phyloP scores from a whole-genome alignment of 441 rosid species.

The Manihot esculenta region DNA sequence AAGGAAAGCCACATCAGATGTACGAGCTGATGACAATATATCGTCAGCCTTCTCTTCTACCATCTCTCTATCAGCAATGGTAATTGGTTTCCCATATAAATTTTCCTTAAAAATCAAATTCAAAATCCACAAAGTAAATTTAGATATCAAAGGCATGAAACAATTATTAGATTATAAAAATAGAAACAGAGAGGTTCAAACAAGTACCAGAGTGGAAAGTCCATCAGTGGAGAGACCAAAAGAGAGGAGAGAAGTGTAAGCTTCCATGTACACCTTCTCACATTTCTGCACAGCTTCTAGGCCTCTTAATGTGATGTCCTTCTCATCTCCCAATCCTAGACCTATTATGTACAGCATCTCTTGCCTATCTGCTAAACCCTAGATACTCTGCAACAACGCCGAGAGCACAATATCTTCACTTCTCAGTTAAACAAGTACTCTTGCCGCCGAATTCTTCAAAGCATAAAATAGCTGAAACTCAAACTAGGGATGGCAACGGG shows the following conservation, averaged over 20 bases:
- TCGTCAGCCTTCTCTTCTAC: conserved; percentile 82
- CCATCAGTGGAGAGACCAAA: conserved; percentile 80
- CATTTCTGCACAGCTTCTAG: conserved; percentile 75
- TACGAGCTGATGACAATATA: conserved; percentile 54
- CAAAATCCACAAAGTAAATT: background rate
- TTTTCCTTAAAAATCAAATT: conserved; percentile 46
- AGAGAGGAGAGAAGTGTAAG: conserved; percentile 91
- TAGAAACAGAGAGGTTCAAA: background rate
- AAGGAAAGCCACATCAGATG: conserved; percentile 66
- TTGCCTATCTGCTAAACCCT: conserved; percentile 16
- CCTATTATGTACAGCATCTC: conserved; percentile 82
- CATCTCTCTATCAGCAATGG: conserved; percentile 87
- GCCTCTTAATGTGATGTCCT: conserved; percentile 78
- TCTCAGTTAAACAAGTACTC: background rate
- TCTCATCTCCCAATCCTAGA: conserved; percentile 85
- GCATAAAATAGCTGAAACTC: too few relatives aligned
- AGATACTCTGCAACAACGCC: background rate
- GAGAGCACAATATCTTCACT: background rate
- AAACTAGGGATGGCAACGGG: too few relatives aligned
- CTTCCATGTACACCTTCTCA: conserved; percentile 82
- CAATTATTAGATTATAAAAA: background rate
- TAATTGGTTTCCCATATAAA: conserved; percentile 63
- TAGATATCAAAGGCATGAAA: background rate
- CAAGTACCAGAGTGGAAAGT: conserved; percentile 62
- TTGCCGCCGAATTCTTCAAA: too few relatives aligned